Conservation (phyloP, 495 filamentous ascomycete genomes). For the Aspergillus egyptiacus region DNA sequence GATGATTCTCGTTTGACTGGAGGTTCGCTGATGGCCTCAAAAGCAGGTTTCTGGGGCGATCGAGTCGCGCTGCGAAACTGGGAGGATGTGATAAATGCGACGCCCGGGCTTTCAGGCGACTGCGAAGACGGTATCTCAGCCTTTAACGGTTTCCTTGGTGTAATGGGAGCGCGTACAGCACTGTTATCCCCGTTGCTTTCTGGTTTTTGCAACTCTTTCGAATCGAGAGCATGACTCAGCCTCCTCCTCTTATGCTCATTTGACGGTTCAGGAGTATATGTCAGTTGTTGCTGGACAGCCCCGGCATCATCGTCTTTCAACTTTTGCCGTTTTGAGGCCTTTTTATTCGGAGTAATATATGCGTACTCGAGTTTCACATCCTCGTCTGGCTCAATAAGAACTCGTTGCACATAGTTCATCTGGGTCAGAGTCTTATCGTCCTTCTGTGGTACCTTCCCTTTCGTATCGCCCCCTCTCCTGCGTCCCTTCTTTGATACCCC, state of each 20-base stretch:
- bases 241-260: constrained; percentile 18
- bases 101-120: constrained; percentile 40
- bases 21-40: constrained; percentile 1
- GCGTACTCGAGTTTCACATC: constrained; percentile 36
- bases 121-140: constrained; percentile 43
- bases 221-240: constrained; percentile 8
- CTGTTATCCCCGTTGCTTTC: background rate
- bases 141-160: constrained; percentile 30
- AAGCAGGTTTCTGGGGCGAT: constrained; percentile 23
- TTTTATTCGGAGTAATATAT: constrained; percentile 19
- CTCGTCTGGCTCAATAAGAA: constrained; percentile 35
- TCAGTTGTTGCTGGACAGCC: background rate
- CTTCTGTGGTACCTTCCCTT: constrained; percentile 22
- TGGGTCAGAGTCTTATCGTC: constrained; percentile 42
- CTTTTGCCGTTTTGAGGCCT: background rate
- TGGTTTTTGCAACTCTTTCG: constrained; percentile 1
- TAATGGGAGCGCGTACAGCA: constrained; percentile 17
- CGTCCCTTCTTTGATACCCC: constrained; percentile 6
- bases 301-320: background rate
- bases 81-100: constrained; percentile 37
- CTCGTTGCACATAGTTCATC: constrained; percentile 42
- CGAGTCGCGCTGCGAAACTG: constrained; percentile 31
- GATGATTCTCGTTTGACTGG: constrained; percentile 26
- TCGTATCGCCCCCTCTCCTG: constrained; percentile 22
- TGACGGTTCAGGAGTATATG: constrained; percentile 3